Conservation (phyloP, 495 filamentous ascomycete species). For the Hypoxylon fragiforme region DNA sequence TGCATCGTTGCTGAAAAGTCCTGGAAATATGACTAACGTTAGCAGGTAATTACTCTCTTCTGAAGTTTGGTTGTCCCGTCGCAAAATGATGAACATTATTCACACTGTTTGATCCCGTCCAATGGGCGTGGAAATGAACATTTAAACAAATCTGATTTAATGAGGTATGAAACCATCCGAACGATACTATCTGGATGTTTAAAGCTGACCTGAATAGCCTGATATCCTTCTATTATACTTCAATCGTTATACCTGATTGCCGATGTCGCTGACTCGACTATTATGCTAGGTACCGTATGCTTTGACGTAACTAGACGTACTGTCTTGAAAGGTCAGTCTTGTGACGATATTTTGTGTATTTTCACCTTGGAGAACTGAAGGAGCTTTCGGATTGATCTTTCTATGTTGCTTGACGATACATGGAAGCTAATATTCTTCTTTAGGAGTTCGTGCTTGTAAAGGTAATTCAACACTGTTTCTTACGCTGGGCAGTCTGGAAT, state of each 20-base stretch:
- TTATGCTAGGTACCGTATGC: slow-evolving; percentile 39
- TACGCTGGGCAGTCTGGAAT: background rate
- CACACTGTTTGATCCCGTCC: slow-evolving; percentile 95
- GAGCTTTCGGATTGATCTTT: slow-evolving; percentile 28
- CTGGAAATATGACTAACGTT: slow-evolving; percentile 39
- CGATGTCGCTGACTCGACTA: slow-evolving; percentile 24
- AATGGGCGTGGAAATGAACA: slow-evolving; percentile 73
- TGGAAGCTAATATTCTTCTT: slow-evolving; percentile 6
- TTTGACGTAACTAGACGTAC: too few species aligned
- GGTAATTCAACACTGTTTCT: background rate
- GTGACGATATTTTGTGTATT: slow-evolving; percentile 65
- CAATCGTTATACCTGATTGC: slow-evolving; percentile 2
- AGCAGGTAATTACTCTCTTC: slow-evolving; percentile 48
- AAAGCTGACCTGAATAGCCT: slow-evolving; percentile 49
- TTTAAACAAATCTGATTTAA: slow-evolving; percentile 95
- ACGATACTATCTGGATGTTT: background rate
- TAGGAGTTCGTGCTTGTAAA: background rate
- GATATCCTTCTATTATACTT: slow-evolving; percentile 29
- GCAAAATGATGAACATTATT: slow-evolving; percentile 66
- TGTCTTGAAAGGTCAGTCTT: too few species aligned
- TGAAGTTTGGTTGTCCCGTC: slow-evolving; percentile 25
- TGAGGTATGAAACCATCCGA: slow-evolving; percentile 66
- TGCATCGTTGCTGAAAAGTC: background rate
- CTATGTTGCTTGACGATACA: slow-evolving; percentile 3
- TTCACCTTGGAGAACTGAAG: slow-evolving; percentile 98